Evolutionary conservation across 2,329 filamentous ascomycete genomes (phyloP).

Genomic region (Ceratocystis cubensis): DNA sequence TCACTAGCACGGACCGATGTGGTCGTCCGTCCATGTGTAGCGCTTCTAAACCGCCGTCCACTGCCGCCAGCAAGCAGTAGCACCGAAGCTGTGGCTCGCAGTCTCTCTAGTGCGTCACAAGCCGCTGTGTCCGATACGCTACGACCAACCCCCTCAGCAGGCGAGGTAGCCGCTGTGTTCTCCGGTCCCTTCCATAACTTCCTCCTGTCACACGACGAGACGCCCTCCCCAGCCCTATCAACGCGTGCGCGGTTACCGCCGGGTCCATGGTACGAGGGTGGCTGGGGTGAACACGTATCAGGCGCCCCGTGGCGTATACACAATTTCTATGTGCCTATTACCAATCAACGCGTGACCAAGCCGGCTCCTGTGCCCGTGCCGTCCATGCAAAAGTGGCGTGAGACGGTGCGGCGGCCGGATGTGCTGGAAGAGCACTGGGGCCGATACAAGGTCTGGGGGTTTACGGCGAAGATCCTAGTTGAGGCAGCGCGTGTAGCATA

Average conservation of each 20-base stretch:
- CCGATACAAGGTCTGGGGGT: conserved; percentile 80
- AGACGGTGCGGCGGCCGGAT: conserved; percentile 29
- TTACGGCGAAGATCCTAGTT: conserved; percentile 84
- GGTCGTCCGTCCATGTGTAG: conserved; percentile 63
- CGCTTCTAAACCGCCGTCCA: conserved; percentile 54
- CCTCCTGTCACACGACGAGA: conserved; percentile 43
- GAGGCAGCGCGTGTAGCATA: conserved; percentile 81
- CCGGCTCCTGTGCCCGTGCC: conserved; percentile 30
- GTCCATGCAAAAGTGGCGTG: conserved; percentile 28
- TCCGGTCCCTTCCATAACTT: conserved; percentile 82
- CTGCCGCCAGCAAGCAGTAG: conserved; percentile 28
- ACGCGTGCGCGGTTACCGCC: conserved; percentile 29
- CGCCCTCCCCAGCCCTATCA: conserved; percentile 27
- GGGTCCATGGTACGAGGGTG: conserved; percentile 72
- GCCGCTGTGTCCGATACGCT: conserved; percentile 38
- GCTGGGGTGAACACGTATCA: conserved; percentile 64
- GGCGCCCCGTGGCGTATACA: conserved; percentile 71
- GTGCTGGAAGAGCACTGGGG: conserved; percentile 31
- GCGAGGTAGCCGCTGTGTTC: conserved; percentile 89
- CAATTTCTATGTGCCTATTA: conserved; percentile 80
- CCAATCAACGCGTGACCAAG: conserved; percentile 54
- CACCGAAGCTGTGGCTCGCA: conserved; percentile 8
- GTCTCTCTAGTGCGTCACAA: conserved; percentile 10
- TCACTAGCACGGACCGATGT: conserved; percentile 62
- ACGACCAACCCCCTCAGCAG: conserved; percentile 71